These are phyloP conservation scores for Rhododendron vialii DNA, from an alignment of 148 eudicot genomes.

Conservation along the genomic window DNA sequence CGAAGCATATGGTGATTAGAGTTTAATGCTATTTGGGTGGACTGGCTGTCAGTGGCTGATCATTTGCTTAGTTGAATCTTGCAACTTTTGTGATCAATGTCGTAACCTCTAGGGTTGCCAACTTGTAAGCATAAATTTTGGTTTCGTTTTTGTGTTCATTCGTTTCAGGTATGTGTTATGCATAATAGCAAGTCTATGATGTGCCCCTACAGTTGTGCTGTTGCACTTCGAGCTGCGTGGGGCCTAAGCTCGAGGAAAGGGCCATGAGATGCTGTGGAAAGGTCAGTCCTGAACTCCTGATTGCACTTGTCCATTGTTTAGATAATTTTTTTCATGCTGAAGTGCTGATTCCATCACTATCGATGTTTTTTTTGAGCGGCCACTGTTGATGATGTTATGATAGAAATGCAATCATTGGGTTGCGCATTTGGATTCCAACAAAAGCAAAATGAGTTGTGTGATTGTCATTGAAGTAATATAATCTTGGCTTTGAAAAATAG, in stretches of 20 bases:
- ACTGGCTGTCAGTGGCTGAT: neutral
- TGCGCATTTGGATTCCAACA: neutral
- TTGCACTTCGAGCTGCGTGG: neutral
- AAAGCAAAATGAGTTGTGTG: neutral
- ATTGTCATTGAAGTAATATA: neutral
- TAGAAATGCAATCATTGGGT: neutral
- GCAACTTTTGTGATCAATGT: neutral
- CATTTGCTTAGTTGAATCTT: neutral
- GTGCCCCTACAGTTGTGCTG: neutral
- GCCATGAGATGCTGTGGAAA: neutral
- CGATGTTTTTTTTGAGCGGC: too few relatives aligned
- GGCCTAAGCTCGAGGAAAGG: neutral
- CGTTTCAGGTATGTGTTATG: neutral
- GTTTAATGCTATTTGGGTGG: neutral
- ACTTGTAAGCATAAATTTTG: neutral
- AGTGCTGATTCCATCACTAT: neutral
- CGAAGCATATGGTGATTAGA: neutral
- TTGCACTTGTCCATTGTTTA: neutral
- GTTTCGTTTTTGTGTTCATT: neutral
- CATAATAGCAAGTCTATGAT: neutral
- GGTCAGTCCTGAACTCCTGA: neutral
- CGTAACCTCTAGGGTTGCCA: neutral
- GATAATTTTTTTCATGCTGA: neutral
- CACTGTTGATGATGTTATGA: neutral
- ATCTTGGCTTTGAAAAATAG: neutral